Base-by-base conservation (phyloP, 2,329 filamentous ascomycete species). In the Microdochium trichocladiopsis region DNA sequence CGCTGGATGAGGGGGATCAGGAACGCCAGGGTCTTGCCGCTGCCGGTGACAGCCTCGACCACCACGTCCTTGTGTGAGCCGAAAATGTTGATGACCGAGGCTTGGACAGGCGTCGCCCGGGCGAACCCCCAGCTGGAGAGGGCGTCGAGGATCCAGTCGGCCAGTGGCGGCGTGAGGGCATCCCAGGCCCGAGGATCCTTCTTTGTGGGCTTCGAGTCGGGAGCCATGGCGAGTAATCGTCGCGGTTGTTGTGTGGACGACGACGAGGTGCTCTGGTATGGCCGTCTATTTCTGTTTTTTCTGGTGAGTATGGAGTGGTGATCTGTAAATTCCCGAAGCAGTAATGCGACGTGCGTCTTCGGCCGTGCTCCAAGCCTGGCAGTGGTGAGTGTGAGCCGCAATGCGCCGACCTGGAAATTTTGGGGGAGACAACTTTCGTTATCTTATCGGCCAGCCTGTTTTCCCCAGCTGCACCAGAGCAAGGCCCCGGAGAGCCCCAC, bases 21-120 rank as follows among this genome's bases (percentile, higher is more conserved):
- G 63, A 93, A 99, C 1, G 90, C 82, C 25, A 96, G 75, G 0
- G 91, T 96, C 72, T 96, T 96, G 55, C 91, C 91, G 67, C 88
- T 94, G 12, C 92, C 91, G 2, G 91, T 96, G 3, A 95, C 91
- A 28, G 90, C 90, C 74, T 95, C 90, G 5, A 96, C 91, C 1
- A 96, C 91, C 4, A 95, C 89, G 69, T 96, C 91, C 64, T 95
- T 95, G 67, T 95, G 88, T 50, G 84, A 86, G 71, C 92, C 85
- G 66, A 96, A 94, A 50, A 96, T 80, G 12, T 91, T 90, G 58
- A 96, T 87, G 4, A 90, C 87, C 54, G 90, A 93, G 47, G 92
- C 90, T 72, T 97, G 93, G n/a, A 96, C 92, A 1, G 93, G 93
- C 3, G 92, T 96, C 79, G 94, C 92, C 66, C 87, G 86, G 57